phyloP scores from a whole-genome alignment of 768 basidiomycete species.

The Russula virescens region DNA sequence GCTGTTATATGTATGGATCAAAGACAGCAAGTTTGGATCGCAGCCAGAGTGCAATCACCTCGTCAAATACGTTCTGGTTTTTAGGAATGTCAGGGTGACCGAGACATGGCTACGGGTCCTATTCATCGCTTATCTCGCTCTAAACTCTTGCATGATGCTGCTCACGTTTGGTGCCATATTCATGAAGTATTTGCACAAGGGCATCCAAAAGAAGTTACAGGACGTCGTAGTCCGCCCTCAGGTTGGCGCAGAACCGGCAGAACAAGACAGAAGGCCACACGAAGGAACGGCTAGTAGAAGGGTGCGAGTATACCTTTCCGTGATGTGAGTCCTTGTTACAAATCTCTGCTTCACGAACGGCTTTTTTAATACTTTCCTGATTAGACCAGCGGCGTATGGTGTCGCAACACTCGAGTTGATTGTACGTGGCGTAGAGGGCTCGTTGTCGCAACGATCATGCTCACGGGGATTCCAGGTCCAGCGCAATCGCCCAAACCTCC shows the following conservation, averaged over 20 bases:
- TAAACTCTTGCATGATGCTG: not conserved
- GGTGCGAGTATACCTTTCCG: not conserved
- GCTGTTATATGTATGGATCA: slow-evolving; percentile 12
- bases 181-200: not conserved
- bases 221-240: too few relatives aligned
- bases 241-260: not conserved
- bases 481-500: slow-evolving; percentile 1
- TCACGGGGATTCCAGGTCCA: not conserved
- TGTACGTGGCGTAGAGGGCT: not conserved
- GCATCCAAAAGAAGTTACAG: not conserved
- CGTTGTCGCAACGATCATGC: not conserved
- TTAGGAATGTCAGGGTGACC: not conserved
- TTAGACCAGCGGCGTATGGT: slow-evolving; percentile 5
- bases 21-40: slow-evolving; percentile 5
- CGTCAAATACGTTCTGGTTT: slow-evolving; percentile 14
- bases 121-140: slow-evolving; percentile 3
- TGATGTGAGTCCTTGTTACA: not conserved
- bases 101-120: slow-evolving; percentile 11
- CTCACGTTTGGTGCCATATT: slow-evolving; percentile 2
- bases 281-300: too few relatives aligned
- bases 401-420: slow-evolving; percentile 11
- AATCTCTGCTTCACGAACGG: too few relatives aligned
- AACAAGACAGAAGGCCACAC: not conserved
- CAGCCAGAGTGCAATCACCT: slow-evolving; percentile 13
- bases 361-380: too few relatives aligned